Evolutionary conservation across 345 rosid species (phyloP).

Genomic region (Tarenaya hassleriana): DNA sequence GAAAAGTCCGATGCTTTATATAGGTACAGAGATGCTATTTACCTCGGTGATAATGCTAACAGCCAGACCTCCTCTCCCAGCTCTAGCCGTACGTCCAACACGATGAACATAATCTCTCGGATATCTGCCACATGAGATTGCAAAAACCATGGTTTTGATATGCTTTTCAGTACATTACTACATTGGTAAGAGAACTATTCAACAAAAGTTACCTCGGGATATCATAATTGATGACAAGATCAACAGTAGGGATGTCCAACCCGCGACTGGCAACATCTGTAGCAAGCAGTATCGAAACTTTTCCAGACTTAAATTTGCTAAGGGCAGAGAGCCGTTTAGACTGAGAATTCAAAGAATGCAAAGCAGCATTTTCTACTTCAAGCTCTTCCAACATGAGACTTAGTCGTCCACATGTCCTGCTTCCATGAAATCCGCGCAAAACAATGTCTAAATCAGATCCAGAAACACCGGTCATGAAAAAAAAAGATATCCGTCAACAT

Average conservation of each 20-base stretch:
- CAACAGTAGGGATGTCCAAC: constrained; percentile 94
- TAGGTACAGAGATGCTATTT: constrained; percentile 13
- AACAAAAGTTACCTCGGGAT: constrained; percentile 60
- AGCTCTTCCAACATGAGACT: constrained; percentile 82
- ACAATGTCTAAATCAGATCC: constrained; percentile 14
- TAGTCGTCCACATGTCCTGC: constrained; percentile 70
- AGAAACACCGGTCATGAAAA: not conserved
- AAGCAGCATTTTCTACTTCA: constrained; percentile 60
- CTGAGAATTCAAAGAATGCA: constrained; percentile 83
- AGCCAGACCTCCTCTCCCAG: constrained; percentile 91
- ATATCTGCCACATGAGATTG: constrained; percentile 46
- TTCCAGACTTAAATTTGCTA: constrained; percentile 80
- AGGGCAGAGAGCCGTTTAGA: constrained; percentile 69
- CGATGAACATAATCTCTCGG: constrained; percentile 95
- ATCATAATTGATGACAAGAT: constrained; percentile 89
- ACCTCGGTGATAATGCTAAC: constrained; percentile 80
- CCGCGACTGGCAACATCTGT: constrained; percentile 98
- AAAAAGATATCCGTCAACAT: not conserved
- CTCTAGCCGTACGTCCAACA: constrained; percentile 98
- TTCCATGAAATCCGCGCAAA: constrained; percentile 14
- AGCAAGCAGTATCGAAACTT: constrained; percentile 63
- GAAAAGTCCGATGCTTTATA: not conserved
- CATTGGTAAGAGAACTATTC: not conserved
- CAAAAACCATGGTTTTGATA: not conserved
- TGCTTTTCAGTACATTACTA: constrained; percentile 2